Evolutionary conservation across 2,329 filamentous ascomycete species (phyloP), one percentile per base, ranked within the genome.

Genomic region (Fusarium tanahbumbuense): DNA sequence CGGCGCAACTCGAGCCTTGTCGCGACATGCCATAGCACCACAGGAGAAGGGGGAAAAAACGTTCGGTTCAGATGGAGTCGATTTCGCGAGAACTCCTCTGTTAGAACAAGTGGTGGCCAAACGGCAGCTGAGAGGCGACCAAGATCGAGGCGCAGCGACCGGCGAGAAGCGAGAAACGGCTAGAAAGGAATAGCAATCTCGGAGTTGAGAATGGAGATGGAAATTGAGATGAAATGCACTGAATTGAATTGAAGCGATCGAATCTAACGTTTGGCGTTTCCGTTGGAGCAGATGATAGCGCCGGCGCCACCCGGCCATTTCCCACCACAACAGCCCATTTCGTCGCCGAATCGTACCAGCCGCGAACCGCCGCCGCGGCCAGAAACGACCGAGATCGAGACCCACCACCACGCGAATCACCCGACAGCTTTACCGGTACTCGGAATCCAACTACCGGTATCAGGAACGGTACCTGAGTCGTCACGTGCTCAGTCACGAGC

Each of bases 251-350:
- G 34, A 53, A 53, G 37, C 34, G 22, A 69, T 63, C 28, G 42
- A 68, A 48, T 71, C 70, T 72, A 68, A 72, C 70, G 37, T 63
- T 65, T 71, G 64, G 40, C 44, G 47, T 71, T 56, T 59, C 46
- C 44, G 57, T 54, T 64, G 65, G 64, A 71, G 50, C 67, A 72
- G 70, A 72, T 73, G 70, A 73, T 73, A 57, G 67, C 70, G 64
- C 64, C 68, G 54, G 60, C 68, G 64, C 68, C 68, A 71, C 68
- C 71, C 68, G 64, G 58, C n/a, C 71, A 73, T 49, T 66, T 67
- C 47, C 73, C 68, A 57, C 61, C 65, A 58, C 73, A 75, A 75
- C 73, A 75, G 73, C 72, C 73, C 73, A 75, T 73, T 75, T 70
- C 73, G 34, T 57, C 71, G 56, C 62, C 64, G 60, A 73, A 75